phyloP scores from a whole-genome alignment of 2,329 filamentous ascomycete genomes.

The Hypoxylon sp. region DNA sequence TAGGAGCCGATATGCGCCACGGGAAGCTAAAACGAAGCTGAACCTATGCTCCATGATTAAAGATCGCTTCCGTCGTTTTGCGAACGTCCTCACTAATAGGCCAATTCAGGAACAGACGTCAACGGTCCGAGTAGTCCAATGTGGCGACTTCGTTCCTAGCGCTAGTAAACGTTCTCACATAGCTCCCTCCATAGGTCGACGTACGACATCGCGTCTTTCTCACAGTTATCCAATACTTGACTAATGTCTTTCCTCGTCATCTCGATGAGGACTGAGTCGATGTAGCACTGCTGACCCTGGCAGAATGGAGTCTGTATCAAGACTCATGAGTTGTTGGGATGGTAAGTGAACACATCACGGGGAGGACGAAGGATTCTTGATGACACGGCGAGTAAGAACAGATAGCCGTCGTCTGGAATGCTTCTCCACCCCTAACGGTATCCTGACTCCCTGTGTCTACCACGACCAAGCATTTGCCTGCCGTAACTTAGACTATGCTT shows the following conservation, averaged over 20 bases:
- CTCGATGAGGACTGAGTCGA: slow-evolving; percentile 14
- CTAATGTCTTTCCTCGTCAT: slow-evolving; percentile 20
- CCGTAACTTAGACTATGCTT: slow-evolving; percentile 15
- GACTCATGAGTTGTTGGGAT: neutral
- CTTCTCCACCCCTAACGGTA: slow-evolving; percentile 9
- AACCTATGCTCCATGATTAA: neutral
- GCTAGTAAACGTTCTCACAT: neutral
- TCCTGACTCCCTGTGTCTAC: slow-evolving; percentile 9
- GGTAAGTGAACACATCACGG: neutral
- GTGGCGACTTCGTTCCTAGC: slow-evolving; percentile 19
- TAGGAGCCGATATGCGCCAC: slow-evolving; percentile 5
- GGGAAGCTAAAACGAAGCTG: neutral
- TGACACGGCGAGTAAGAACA: slow-evolving; percentile 2
- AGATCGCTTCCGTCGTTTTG: slow-evolving; percentile 10
- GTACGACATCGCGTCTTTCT: slow-evolving; percentile 6
- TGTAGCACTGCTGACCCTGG: neutral
- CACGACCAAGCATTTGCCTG: slow-evolving; percentile 6
- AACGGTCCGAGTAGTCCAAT: neutral
- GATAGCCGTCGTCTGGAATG: slow-evolving; percentile 37
- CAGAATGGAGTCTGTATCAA: neutral
- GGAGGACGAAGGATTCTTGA: neutral
- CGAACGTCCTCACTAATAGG: neutral
- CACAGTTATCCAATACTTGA: slow-evolving; percentile 4
- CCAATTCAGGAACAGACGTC: neutral
- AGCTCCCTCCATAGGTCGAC: neutral